phyloP scores from a whole-genome alignment of 2,329 filamentous ascomycete species.

The Rhinocladiella similis region DNA sequence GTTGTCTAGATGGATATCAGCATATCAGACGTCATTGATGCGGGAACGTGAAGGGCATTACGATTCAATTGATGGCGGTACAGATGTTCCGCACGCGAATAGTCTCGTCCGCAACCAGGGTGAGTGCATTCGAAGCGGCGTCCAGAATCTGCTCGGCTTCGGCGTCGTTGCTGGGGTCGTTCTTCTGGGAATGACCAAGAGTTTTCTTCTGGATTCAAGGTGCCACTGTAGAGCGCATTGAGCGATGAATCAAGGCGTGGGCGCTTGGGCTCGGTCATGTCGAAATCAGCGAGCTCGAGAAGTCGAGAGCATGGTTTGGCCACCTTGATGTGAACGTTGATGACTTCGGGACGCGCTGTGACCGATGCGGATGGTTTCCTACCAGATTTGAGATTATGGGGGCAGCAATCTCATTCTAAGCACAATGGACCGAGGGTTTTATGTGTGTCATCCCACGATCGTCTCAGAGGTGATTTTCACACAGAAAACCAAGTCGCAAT shows the following conservation, averaged over 20 bases:
- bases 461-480: no score
- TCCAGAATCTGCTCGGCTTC: slow-evolving; percentile 10
- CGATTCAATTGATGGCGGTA: slow-evolving; percentile 95
- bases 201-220: not conserved
- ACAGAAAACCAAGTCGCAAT: no score
- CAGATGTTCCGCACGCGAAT: slow-evolving; percentile 91
- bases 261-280: slow-evolving; percentile 22
- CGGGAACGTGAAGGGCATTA: slow-evolving; percentile 46
- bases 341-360: not conserved
- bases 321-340: not conserved
- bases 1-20: slow-evolving; percentile 59
- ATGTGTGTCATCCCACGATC: no score
- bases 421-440: no score
- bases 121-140: slow-evolving; percentile 72
- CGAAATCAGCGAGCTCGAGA: not conserved
- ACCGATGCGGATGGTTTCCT: not conserved
- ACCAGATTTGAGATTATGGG: not conserved
- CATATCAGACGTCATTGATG: not conserved
- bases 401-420: no score
- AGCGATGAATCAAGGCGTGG: slow-evolving; percentile 17
- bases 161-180: slow-evolving; percentile 2
- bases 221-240: not conserved
- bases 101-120: slow-evolving; percentile 87
- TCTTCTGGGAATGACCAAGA: no score
- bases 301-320: slow-evolving; percentile 1